Conservation (phyloP, 129 eudicot genomes). For the Smallanthus sonchifolius region DNA sequence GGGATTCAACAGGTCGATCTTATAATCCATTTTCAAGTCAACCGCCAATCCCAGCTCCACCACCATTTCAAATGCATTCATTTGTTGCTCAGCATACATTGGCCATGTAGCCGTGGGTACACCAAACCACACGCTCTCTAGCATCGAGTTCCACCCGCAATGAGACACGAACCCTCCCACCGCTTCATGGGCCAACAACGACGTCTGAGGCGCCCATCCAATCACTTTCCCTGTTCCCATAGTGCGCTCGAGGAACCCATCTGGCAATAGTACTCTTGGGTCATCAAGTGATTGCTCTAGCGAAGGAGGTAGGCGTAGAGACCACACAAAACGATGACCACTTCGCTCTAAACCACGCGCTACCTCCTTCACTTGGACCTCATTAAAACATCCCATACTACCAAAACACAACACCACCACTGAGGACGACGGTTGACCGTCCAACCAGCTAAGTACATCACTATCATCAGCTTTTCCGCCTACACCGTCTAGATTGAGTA, state of each 20-base stretch:
- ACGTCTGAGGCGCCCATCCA: conserved; percentile 58
- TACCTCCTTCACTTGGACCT: conserved; percentile 44
- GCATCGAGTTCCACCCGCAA: conserved; percentile 55
- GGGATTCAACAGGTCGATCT: conserved; percentile 20
- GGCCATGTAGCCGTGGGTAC: conserved; percentile 46
- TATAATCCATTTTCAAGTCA: conserved; percentile 28
- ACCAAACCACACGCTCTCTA: conserved; percentile 49
- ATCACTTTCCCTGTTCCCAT: conserved; percentile 41
- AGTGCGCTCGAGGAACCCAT: conserved; percentile 45
- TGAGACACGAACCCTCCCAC: conserved; percentile 55
- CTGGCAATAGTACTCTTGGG: conserved; percentile 25
- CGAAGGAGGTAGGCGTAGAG: conserved; percentile 21
- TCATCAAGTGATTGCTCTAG: not conserved
- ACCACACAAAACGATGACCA: conserved; percentile 43
- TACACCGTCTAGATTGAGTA: conserved; percentile 18
- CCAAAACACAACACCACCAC: conserved; percentile 59
- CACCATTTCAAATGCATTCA: conserved; percentile 23
- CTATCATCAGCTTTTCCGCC: not conserved
- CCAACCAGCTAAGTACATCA: conserved; percentile 26
- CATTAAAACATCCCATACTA: conserved; percentile 37
- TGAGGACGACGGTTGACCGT: conserved; percentile 33
- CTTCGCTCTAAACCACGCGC: conserved; percentile 39
- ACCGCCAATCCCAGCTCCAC: conserved; percentile 31
- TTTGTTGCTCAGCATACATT: conserved; percentile 33
- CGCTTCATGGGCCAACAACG: conserved; percentile 39